phyloP scores from a whole-genome alignment of 768 basidiomycete genomes.

The Podaxis pistillaris region DNA sequence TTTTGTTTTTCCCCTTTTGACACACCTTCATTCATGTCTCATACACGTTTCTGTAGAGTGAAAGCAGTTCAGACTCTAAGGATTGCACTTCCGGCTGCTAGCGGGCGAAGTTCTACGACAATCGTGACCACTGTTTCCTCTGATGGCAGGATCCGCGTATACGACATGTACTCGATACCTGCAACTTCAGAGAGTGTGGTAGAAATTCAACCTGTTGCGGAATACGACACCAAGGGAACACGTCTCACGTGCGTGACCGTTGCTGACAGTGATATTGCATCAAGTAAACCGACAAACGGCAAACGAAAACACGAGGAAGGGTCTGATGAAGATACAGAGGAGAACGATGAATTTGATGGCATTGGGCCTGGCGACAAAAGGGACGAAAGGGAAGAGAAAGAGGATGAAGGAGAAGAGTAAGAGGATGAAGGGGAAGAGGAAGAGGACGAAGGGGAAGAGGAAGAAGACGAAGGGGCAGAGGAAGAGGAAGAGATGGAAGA shows the following conservation, averaged over 20 bases:
- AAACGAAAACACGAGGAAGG: conserved; percentile 28
- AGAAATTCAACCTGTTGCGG: conserved; percentile 54
- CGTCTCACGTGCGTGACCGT: conserved; percentile 68
- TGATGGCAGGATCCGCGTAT: conserved; percentile 81
- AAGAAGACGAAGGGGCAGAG: conserved; percentile 25
- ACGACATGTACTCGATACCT: conserved; percentile 61
- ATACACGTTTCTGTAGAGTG: conserved; percentile 45
- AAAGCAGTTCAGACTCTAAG: conserved; percentile 73
- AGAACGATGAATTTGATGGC: conserved; percentile 21
- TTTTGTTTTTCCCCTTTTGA: conserved; percentile 6
- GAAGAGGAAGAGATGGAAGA: conserved; percentile 30
- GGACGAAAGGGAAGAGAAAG: conserved; percentile 22
- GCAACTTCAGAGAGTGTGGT: conserved; percentile 19
- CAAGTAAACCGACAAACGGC: conserved; percentile 10
- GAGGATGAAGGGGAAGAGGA: conserved; percentile 27
- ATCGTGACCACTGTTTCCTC: conserved; percentile 81
- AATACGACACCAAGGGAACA: conserved; percentile 84
- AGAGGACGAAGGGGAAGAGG: conserved; percentile 16
- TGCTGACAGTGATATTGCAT: conserved; percentile 30
- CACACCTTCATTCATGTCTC: conserved; percentile 6
- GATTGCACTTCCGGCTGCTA: conserved; percentile 51
- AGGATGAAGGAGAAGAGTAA: conserved; percentile 28
- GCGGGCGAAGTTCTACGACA: conserved; percentile 45
- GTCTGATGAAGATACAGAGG: conserved; percentile 20
- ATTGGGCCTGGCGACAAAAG: conserved; percentile 18